Percentiles rank a stretch among this genome's conserved stretches.
phyloP scores from a whole-genome alignment of 768 basidiomycete species.

The Kwoniella bestiolae region DNA sequence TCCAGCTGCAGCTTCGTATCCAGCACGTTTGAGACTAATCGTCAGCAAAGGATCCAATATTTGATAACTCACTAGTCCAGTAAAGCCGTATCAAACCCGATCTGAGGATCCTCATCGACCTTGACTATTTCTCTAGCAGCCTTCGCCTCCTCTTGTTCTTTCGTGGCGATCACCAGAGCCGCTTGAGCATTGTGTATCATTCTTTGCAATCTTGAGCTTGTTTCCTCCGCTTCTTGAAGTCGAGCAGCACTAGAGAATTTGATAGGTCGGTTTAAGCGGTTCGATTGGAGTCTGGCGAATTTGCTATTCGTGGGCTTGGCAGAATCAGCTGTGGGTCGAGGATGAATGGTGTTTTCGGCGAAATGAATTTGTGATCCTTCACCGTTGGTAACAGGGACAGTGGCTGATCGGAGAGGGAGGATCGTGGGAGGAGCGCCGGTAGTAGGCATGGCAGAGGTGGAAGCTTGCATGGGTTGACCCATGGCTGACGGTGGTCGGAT shows the following conservation, averaged over 20 bases:
- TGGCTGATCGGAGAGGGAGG: constrained; percentile 15
- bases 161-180: constrained; percentile 11
- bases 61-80: constrained; percentile 23
- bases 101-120: constrained; percentile 11
- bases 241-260: constrained; percentile 9
- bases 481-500: constrained; percentile 11
- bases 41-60: constrained; percentile 6
- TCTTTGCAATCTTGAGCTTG: constrained; percentile 9
- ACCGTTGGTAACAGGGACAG: constrained; percentile 10
- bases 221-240: constrained; percentile 5
- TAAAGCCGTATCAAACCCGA: constrained; percentile 3
- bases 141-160: constrained; percentile 14
- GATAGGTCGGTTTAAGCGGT: not conserved
- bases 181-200: constrained; percentile 19
- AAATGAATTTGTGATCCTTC: constrained; percentile 7
- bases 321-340: not conserved
- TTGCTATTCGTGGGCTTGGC: constrained; percentile 11
- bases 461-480: constrained; percentile 20
- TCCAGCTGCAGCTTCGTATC: constrained; percentile 6
- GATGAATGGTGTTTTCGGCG: not conserved
- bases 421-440: constrained; percentile 14
- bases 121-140: not conserved
- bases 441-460: constrained; percentile 16
- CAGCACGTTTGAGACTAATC: constrained; percentile 18
- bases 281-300: constrained; percentile 11